phyloP scores from a whole-genome alignment of 805 yeast genomes.

The Jamesozyma lodderae region DNA sequence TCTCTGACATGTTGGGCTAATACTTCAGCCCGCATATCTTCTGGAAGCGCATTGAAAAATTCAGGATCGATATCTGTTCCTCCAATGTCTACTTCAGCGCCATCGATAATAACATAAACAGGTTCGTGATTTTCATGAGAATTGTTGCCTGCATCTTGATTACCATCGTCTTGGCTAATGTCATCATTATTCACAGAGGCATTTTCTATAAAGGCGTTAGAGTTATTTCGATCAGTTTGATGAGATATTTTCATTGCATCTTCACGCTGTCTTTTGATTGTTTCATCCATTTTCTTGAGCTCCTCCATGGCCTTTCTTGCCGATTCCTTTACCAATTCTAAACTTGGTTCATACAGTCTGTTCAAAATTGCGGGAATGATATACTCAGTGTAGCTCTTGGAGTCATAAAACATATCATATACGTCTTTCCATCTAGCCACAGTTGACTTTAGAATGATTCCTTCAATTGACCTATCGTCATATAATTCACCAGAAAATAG shows the following conservation, averaged over 20 bases:
- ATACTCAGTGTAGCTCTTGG: constrained; percentile 30
- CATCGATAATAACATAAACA: constrained; percentile 64
- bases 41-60: constrained; percentile 82
- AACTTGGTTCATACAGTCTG: constrained; percentile 41
- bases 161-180: constrained; percentile 16
- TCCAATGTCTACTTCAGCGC: constrained; percentile 69
- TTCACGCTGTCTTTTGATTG: constrained; percentile 22
- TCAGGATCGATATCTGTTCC: constrained; percentile 91
- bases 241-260: constrained; percentile 1
- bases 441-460: constrained; percentile 37
- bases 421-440: constrained; percentile 62
- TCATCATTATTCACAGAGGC: background rate
- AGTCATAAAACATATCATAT: constrained; percentile 42
- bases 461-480: constrained; percentile 27
- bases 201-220: background rate
- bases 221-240: background rate
- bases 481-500: constrained; percentile 26
- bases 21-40: constrained; percentile 87
- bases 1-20: constrained; percentile 77
- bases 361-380: constrained; percentile 38
- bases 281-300: constrained; percentile 15
- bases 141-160: background rate
- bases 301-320: constrained; percentile 27
- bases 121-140: constrained; percentile 36
- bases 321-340: constrained; percentile 26